Evolutionary conservation across 345 rosid genomes (phyloP).

Genomic region (Brassica cretica): DNA sequence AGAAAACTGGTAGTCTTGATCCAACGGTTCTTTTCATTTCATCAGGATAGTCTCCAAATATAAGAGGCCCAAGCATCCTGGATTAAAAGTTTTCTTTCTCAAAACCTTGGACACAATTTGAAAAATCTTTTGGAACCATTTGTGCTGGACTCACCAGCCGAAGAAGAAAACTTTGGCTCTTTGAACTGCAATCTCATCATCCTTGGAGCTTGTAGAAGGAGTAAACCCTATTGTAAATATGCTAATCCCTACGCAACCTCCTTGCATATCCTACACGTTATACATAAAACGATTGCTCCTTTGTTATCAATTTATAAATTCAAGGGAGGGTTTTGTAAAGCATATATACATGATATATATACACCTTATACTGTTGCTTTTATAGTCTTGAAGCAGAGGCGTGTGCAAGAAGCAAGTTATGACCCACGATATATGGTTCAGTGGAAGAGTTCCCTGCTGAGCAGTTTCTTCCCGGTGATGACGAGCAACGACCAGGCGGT

Average conservation of each 20-base stretch:
- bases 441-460: background rate
- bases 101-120: background rate
- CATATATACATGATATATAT: background rate
- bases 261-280: background rate
- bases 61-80: slow-evolving; percentile 1
- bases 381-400: background rate
- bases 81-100: background rate
- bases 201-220: slow-evolving; percentile 2
- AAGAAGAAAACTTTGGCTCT: background rate
- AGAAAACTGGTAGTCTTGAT: background rate
- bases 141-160: background rate
- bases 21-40: background rate
- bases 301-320: background rate
- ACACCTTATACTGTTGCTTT: background rate
- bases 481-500: background rate
- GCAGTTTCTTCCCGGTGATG: background rate
- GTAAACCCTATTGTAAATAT: background rate
- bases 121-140: background rate
- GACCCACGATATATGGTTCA: background rate
- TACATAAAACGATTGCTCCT: background rate
- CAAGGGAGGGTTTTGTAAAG: background rate
- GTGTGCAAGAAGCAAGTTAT: background rate
- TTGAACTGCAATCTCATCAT: background rate
- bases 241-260: background rate
- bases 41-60: background rate